A percentile compares a stretch with the other conserved stretches of the same genome.
Conservation (phyloP, 2,329 filamentous ascomycete genomes). For the Paraphoma sp. region DNA sequence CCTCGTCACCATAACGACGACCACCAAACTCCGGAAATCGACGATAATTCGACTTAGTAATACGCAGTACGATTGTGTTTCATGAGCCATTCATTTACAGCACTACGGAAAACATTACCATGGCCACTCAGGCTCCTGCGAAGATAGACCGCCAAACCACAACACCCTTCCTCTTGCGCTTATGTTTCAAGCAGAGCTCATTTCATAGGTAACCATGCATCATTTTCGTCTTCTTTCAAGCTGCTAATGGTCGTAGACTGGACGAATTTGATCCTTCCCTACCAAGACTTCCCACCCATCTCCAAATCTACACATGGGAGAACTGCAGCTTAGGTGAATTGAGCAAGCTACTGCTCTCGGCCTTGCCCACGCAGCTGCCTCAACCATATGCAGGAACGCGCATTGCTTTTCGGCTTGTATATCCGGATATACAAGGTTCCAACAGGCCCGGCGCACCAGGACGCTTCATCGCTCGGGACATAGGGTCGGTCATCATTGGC, state of each 20-base stretch:
- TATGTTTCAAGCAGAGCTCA: constrained; percentile 78
- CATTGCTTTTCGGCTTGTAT: constrained; percentile 86
- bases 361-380: constrained; percentile 73
- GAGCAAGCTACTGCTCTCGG: constrained; percentile 74
- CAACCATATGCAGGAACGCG: constrained; percentile 79
- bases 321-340: constrained; percentile 83
- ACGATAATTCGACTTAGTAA: too few species aligned
- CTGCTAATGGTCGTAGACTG: constrained; percentile 55
- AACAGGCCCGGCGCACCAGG: constrained; percentile 54
- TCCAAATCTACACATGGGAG: constrained; percentile 87
- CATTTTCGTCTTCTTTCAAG: neutral
- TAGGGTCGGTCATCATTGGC: constrained; percentile 80
- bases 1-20: too few species aligned
- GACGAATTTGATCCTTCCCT: constrained; percentile 69
- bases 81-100: too few species aligned
- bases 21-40: neutral
- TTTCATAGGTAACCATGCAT: constrained; percentile 68
- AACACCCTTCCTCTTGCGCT: constrained; percentile 82
- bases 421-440: constrained; percentile 70
- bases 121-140: constrained; percentile 35
- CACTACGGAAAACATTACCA: constrained; percentile 20
- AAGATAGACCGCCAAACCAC: constrained; percentile 72
- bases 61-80: too few species aligned
- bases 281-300: constrained; percentile 66
- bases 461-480: constrained; percentile 77